Evolutionary conservation across 2,329 filamentous ascomycete species (phyloP), one percentile per base, ranked within the genome.

Genomic region (Podosphaera xanthii): DNA sequence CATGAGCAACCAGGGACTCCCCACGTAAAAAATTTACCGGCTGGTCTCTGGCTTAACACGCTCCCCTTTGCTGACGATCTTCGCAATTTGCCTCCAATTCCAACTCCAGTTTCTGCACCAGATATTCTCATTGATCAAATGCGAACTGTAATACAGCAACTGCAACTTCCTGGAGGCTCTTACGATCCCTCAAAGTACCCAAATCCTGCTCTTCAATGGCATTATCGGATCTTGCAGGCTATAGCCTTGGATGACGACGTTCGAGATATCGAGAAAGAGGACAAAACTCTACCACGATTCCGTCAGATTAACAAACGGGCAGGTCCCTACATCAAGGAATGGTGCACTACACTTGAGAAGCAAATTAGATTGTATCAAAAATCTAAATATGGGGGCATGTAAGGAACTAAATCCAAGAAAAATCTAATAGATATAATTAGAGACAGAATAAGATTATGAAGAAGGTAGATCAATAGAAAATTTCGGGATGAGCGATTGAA

Each of bases 191-290:
- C 76, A 1, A 92, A 85, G 67, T 97, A 96, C 67, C 87, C 92
- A 0, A 98, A 98, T 62, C 89, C 90, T 8, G 79, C 86, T 7
- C 75, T 98, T 33, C 92, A 98, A 72, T 98, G 91, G 90, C 92
- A 97, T 72, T 98, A 97, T 74, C 84, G 82, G 62, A 94, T 98
- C 53, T 74, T 98, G 0, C 92, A 98, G 71, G 85, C 87, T 5
- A 77, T 96, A 60, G 92, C 92, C 0, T 76, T 98, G 0, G 90
- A 95, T 42, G 92, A 98, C 69, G 90, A 96, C 64, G 73, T 94
- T 0, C 90, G 90, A 53, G 75, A 59, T 34, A 12, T 49, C 2
- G n/a, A 79, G 1, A 78, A 83, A 57, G 75, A 80, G 12, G 92
- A 98, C 68, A 83, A 85, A 63, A 97, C 92, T 0, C 69, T 87